Percentiles rank a stretch among this genome's conserved stretches.
These are phyloP conservation scores for Kuraishia capsulata DNA, from an alignment of 805 yeast genomes.

Conservation along the genomic window DNA sequence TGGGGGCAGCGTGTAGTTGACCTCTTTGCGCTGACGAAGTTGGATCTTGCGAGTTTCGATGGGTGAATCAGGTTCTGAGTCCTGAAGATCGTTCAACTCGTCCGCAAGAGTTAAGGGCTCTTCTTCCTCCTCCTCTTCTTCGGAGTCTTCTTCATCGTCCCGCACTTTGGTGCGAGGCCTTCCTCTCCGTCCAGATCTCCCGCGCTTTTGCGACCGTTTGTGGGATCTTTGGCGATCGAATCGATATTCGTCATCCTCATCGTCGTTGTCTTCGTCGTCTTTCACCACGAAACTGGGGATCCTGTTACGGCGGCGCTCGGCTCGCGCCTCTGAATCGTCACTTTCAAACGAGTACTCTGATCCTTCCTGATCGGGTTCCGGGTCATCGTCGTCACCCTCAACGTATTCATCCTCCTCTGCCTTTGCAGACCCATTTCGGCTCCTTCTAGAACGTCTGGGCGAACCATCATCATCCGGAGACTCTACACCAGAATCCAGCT, in stretches of 20 bases:
- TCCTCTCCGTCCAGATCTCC: not conserved
- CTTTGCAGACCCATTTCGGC: not conserved
- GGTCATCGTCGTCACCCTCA: slow-evolving; percentile 2
- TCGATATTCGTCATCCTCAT: slow-evolving; percentile 1
- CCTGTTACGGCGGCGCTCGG: not conserved
- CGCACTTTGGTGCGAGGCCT: not conserved
- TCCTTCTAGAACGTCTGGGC: not conserved
- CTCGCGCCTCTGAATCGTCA: not conserved
- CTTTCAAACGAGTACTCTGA: not conserved
- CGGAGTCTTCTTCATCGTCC: slow-evolving; percentile 6
- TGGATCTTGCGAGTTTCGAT: slow-evolving; percentile 31
- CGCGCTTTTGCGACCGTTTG: not conserved
- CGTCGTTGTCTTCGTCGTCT: slow-evolving; percentile 1
- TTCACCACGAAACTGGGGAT: slow-evolving; percentile 1
- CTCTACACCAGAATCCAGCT: slow-evolving; percentile 1
- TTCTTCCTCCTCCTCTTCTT: slow-evolving; percentile 10
- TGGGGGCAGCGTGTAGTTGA: slow-evolving; percentile 79
- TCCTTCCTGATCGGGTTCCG: not conserved
- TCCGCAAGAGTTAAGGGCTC: slow-evolving; percentile 37
- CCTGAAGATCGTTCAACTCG: slow-evolving; percentile 59
- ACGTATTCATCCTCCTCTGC: slow-evolving; percentile 1
- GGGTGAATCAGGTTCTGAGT: slow-evolving; percentile 46
- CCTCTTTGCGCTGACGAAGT: slow-evolving; percentile 58
- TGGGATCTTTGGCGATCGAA: not conserved
- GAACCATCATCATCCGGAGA: not conserved